These are phyloP conservation scores for Acanthochlamys bracteata DNA, from an alignment of 106 monocot species.

Conservation along the genomic window DNA sequence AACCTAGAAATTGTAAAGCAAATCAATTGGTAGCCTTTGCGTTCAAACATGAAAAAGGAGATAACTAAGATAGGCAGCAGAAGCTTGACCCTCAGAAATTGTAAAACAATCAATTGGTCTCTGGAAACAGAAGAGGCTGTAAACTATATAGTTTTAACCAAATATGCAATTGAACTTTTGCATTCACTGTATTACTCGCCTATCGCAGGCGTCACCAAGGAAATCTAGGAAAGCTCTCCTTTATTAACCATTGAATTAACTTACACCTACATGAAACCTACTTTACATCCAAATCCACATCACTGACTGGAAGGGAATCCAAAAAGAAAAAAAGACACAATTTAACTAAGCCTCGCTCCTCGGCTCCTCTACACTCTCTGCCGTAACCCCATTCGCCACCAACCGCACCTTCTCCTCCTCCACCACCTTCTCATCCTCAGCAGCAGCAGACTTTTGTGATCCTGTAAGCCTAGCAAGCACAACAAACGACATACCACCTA, in stretches of 20 bases:
- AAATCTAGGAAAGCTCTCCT: neutral
- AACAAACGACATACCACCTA: constrained; percentile 71
- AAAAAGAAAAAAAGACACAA: neutral
- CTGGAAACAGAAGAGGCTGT: too few relatives aligned
- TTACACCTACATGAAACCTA: neutral
- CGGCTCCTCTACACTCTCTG: neutral
- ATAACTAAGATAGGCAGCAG: too few relatives aligned
- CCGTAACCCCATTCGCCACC: neutral
- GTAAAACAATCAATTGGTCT: too few relatives aligned
- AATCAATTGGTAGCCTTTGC: too few relatives aligned
- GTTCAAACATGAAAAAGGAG: too few relatives aligned
- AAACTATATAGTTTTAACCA: too few relatives aligned
- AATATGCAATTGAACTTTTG: too few relatives aligned
- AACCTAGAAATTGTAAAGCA: too few relatives aligned
- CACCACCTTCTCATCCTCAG: neutral
- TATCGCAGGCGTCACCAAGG: neutral
- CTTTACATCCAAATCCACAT: neutral
- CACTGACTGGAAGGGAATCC: neutral
- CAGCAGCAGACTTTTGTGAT: constrained; percentile 35
- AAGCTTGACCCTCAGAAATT: too few relatives aligned
- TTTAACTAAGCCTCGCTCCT: neutral
- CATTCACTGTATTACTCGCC: too few relatives aligned
- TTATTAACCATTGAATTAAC: neutral
- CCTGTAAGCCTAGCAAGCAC: constrained; percentile 60
- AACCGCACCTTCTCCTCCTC: constrained; percentile 21